These are phyloP conservation scores for Halteria grandinella DNA, from an alignment of 73 alveolate genomes.

Conservation along the genomic window DNA sequence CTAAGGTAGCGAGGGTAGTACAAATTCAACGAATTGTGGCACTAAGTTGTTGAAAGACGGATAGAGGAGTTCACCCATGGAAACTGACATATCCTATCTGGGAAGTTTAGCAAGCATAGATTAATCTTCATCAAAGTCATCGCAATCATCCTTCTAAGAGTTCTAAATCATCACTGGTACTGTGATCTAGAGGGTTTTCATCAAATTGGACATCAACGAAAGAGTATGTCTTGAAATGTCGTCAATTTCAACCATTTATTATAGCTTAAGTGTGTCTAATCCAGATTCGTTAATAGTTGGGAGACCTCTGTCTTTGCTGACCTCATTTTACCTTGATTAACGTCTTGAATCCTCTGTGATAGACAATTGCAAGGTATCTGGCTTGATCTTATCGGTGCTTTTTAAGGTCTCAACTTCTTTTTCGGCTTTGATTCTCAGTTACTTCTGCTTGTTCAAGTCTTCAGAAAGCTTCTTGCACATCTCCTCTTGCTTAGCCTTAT, in stretches of 20 bases:
- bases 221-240: constrained; percentile 12
- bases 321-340: too few relatives aligned
- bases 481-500: constrained; percentile 32
- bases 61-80: constrained; percentile 18
- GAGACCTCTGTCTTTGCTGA: too few relatives aligned
- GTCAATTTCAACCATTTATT: constrained; percentile 14
- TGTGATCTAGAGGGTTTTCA: constrained; percentile 26
- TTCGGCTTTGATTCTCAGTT: too few relatives aligned
- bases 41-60: constrained; percentile 28
- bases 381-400: too few relatives aligned
- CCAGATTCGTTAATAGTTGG: too few relatives aligned
- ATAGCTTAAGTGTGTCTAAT: too few relatives aligned
- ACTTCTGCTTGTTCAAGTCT: neutral
- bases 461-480: neutral
- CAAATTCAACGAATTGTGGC: constrained; percentile 15
- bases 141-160: neutral
- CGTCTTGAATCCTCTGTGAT: too few relatives aligned
- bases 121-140: neutral
- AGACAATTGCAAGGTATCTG: too few relatives aligned
- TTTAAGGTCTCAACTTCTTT: too few relatives aligned
- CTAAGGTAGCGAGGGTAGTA: neutral
- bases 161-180: constrained; percentile 31
- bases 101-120: neutral
- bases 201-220: neutral
- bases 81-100: neutral